Evolutionary conservation across 495 filamentous ascomycete species (phyloP).

Genomic region (Penicillium paxilli): DNA sequence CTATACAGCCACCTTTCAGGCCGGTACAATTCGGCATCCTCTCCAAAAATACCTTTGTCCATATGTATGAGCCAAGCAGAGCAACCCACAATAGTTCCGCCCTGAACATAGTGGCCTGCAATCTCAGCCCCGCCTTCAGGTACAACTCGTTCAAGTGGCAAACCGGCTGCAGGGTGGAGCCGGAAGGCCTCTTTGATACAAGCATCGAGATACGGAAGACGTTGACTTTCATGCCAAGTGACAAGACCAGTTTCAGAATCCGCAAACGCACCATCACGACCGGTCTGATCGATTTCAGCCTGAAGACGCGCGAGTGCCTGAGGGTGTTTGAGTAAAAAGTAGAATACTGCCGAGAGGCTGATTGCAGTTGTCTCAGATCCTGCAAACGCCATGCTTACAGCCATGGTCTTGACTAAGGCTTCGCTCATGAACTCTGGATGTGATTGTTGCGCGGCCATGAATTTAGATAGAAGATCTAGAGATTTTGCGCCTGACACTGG

Average conservation of each 20-base stretch:
- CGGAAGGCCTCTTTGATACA: slow-evolving; percentile 70
- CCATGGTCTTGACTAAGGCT: slow-evolving; percentile 62
- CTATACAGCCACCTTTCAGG: slow-evolving; percentile 62
- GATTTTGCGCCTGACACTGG: slow-evolving; percentile 32
- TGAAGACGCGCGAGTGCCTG: slow-evolving; percentile 40
- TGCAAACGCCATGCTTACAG: slow-evolving; percentile 54
- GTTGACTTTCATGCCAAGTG: slow-evolving; percentile 54
- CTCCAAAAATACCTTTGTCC: slow-evolving; percentile 56
- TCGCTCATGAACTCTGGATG: slow-evolving; percentile 66
- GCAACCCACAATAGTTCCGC: slow-evolving; percentile 64
- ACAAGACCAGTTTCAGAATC: slow-evolving; percentile 56
- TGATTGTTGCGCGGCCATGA: slow-evolving; percentile 44
- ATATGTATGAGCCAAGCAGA: slow-evolving; percentile 63
- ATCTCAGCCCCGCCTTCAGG: slow-evolving; percentile 33
- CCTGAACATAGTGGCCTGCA: slow-evolving; percentile 54
- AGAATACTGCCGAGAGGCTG: slow-evolving; percentile 61
- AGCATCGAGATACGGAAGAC: slow-evolving; percentile 62
- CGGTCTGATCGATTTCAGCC: slow-evolving; percentile 56
- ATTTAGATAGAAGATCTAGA: slow-evolving; percentile 44
- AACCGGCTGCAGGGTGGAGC: slow-evolving; percentile 58
- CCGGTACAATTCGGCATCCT: slow-evolving; percentile 54
- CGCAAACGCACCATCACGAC: slow-evolving; percentile 32
- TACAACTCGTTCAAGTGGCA: slow-evolving; percentile 54
- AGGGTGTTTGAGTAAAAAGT: slow-evolving; percentile 60
- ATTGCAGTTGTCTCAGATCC: slow-evolving; percentile 69